These are phyloP conservation scores for Trametes sanguinea DNA, from an alignment of 768 basidiomycete genomes.

Conservation along the genomic window DNA sequence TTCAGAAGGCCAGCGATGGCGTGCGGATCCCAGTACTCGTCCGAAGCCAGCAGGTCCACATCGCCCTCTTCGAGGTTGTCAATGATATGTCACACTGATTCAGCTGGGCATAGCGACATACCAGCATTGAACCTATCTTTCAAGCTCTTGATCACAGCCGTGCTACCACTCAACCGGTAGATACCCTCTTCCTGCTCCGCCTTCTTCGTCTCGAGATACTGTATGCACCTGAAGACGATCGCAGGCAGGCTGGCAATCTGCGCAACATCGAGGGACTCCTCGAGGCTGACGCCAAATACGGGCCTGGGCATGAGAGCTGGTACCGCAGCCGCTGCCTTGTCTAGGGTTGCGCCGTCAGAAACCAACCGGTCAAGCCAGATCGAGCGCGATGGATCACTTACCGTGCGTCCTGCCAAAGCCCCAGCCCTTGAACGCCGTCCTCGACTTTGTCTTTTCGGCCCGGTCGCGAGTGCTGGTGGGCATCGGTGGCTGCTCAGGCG, in stretches of 20 bases:
- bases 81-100: not conserved
- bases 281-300: constrained; percentile 87
- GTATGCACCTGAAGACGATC: constrained; percentile 92
- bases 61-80: constrained; percentile 76
- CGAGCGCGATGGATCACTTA: constrained; percentile 24
- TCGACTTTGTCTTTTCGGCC: constrained; percentile 89
- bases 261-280: constrained; percentile 86
- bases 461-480: constrained; percentile 53
- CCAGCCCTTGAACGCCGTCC: constrained; percentile 75
- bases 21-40: constrained; percentile 97
- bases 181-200: constrained; percentile 98
- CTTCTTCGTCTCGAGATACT: constrained; percentile 91
- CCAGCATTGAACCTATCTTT: constrained; percentile 93
- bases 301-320: constrained; percentile 55
- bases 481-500: constrained; percentile 28
- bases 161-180: constrained; percentile 92
- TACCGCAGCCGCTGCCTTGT: constrained; percentile 36
- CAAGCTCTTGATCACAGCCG: constrained; percentile 90
- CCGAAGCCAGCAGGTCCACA: constrained; percentile 80
- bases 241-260: constrained; percentile 91
- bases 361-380: not conserved
- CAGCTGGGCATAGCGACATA: constrained; percentile 37
- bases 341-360: constrained; percentile 21
- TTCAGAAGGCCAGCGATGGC: constrained; percentile 96
- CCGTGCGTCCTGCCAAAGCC: constrained; percentile 67